Percentiles rank a stretch among this genome's conserved stretches.
These are phyloP conservation scores for Backusella tarrabulga DNA, from an alignment of 192 early-diverging fungal species.

Conservation along the genomic window DNA sequence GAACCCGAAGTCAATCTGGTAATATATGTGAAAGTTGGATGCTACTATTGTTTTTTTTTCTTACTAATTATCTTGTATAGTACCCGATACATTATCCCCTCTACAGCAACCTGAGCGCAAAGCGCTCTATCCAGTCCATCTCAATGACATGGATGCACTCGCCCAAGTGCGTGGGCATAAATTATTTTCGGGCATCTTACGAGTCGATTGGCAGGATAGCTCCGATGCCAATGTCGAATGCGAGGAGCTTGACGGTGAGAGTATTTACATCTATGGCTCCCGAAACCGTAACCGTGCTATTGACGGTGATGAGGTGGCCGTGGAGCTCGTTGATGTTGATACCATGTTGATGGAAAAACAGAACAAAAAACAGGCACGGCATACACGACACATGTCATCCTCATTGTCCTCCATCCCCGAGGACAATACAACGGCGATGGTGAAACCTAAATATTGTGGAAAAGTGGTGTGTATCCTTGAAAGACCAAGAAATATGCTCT, in stretches of 20 bases:
- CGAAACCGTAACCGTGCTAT: constrained; percentile 74
- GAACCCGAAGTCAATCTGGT: constrained; percentile 16
- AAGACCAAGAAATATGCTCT: constrained; percentile 40
- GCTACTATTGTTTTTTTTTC: not conserved
- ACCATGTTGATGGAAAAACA: constrained; percentile 53
- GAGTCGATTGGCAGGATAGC: constrained; percentile 77
- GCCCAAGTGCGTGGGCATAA: constrained; percentile 36
- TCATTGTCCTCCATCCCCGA: constrained; percentile 41
- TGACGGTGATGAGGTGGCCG: constrained; percentile 75
- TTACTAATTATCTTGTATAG: not conserved
- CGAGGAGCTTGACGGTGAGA: constrained; percentile 58
- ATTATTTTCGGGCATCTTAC: constrained; percentile 67
- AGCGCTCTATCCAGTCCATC: constrained; percentile 44
- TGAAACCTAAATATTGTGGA: constrained; percentile 50
- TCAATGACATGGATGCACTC: constrained; percentile 43
- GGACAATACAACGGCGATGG: constrained; percentile 37
- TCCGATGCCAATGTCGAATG: constrained; percentile 86
- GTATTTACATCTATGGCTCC: constrained; percentile 72
- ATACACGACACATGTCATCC: constrained; percentile 38
- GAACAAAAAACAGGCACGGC: constrained; percentile 45
- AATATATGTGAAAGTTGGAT: not conserved
- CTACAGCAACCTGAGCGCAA: constrained; percentile 20
- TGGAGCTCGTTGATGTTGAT: constrained; percentile 63
- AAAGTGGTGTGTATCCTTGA: constrained; percentile 52
- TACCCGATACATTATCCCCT: not conserved